Conservation (phyloP, 2,329 filamentous ascomycete species). For the Fusarium anguioides region DNA sequence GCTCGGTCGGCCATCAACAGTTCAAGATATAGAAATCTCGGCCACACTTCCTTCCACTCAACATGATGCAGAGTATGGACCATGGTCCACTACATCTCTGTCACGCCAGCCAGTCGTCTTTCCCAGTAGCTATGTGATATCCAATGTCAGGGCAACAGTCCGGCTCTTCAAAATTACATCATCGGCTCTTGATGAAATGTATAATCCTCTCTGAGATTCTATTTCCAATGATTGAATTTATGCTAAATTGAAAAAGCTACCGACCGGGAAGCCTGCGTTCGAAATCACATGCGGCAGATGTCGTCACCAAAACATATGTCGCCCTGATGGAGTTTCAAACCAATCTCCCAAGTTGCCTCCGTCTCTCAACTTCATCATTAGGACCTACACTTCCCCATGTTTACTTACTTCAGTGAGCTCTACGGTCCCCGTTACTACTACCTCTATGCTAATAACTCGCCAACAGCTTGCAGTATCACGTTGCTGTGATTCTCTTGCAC, state of each 20-base stretch:
- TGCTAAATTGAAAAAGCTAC: background rate
- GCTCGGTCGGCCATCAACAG: background rate
- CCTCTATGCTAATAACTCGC: no score
- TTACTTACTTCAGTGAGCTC: background rate
- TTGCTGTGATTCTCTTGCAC: background rate
- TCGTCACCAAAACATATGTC: background rate
- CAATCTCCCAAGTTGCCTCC: background rate
- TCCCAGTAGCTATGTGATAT: background rate
- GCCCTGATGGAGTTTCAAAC: background rate
- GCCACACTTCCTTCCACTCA: background rate
- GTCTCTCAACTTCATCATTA: background rate
- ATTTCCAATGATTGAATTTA: background rate
- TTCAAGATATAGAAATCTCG: background rate
- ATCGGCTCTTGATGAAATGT: background rate
- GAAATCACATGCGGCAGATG: background rate
- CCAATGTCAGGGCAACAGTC: background rate
- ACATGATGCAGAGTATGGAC: background rate
- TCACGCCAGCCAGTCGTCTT: background rate
- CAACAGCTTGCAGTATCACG: background rate
- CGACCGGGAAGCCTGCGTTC: background rate
- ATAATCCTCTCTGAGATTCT: no score
- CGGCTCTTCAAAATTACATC: background rate
- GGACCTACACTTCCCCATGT: background rate
- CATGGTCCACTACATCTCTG: background rate
- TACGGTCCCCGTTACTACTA: no score